These are phyloP conservation scores for Cordyceps cicadae DNA, from an alignment of 2,329 filamentous ascomycete species.

Conservation along the genomic window DNA sequence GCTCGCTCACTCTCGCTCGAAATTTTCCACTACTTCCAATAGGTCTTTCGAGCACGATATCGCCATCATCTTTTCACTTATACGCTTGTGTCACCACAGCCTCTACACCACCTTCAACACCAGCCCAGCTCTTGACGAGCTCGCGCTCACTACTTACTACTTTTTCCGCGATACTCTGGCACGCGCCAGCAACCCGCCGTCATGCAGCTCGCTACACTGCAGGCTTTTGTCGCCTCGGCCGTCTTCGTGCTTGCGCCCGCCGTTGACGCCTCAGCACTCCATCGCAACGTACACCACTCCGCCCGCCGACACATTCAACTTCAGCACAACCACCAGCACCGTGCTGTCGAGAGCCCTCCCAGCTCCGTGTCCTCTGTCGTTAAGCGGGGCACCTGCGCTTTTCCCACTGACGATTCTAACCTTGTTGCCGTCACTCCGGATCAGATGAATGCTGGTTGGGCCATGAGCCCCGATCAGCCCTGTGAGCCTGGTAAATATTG, in stretches of 20 bases:
- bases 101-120: not conserved
- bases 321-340: slow-evolving; percentile 18
- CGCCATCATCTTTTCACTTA: not conserved
- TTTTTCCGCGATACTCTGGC: not conserved
- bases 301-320: slow-evolving; percentile 28
- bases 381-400: slow-evolving; percentile 53
- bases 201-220: slow-evolving; percentile 9
- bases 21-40: not conserved
- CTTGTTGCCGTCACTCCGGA: slow-evolving; percentile 60
- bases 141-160: too few species aligned
- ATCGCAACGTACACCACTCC: slow-evolving; percentile 23
- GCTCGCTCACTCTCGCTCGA: not conserved
- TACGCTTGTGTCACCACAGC: not conserved
- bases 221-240: slow-evolving; percentile 1
- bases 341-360: slow-evolving; percentile 14
- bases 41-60: not conserved
- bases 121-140: not conserved
- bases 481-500: slow-evolving; percentile 63
- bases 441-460: slow-evolving; percentile 63
- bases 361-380: slow-evolving; percentile 26
- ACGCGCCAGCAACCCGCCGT: not conserved
- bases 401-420: slow-evolving; percentile 55
- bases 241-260: slow-evolving; percentile 4
- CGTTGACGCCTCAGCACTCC: not conserved
- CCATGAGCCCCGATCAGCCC: slow-evolving; percentile 65